Percentiles rank a stretch among this genome's conserved stretches.
phyloP scores from a whole-genome alignment of 192 early-diverging fungal species.

The Coemansia sp. region DNA sequence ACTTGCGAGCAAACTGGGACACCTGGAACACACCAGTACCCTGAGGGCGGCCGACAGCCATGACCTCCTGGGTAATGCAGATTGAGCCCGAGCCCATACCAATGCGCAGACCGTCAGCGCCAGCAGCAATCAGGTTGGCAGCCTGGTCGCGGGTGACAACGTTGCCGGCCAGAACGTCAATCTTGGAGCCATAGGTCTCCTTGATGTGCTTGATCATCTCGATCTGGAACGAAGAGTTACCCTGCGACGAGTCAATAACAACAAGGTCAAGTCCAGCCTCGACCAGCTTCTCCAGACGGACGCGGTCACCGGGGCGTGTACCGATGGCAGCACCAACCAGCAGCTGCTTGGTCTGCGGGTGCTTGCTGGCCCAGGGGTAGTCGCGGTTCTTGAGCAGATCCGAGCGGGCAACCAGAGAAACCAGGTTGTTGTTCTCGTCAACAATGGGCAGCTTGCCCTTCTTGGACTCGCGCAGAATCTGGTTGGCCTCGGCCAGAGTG shows the following conservation, averaged over 20 bases:
- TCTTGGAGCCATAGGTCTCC: conserved; percentile 63
- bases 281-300: conserved; percentile 78
- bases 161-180: conserved; percentile 96
- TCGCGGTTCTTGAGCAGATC: conserved; percentile 97
- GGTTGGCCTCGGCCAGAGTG: conserved; percentile 86
- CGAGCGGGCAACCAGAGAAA: conserved; percentile 87
- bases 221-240: conserved; percentile 91
- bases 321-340: conserved; percentile 91
- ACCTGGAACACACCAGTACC: conserved; percentile 96
- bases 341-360: conserved; percentile 78
- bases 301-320: conserved; percentile 86
- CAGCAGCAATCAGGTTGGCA: conserved; percentile 83
- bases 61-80: conserved; percentile 98
- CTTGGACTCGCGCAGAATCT: conserved; percentile 80
- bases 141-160: conserved; percentile 97
- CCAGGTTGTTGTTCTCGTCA: conserved; percentile 75
- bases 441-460: conserved; percentile 98
- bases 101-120: conserved; percentile 91
- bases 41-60: conserved; percentile 98
- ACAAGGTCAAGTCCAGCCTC: conserved; percentile 96
- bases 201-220: conserved; percentile 96
- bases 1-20: conserved; percentile 88
- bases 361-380: conserved; percentile 90
- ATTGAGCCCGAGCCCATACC: conserved; percentile 98
- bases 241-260: conserved; percentile 94